These are phyloP conservation scores for Xylariaceae sp. DNA, from an alignment of 2,329 filamentous ascomycete species.

Conservation along the genomic window DNA sequence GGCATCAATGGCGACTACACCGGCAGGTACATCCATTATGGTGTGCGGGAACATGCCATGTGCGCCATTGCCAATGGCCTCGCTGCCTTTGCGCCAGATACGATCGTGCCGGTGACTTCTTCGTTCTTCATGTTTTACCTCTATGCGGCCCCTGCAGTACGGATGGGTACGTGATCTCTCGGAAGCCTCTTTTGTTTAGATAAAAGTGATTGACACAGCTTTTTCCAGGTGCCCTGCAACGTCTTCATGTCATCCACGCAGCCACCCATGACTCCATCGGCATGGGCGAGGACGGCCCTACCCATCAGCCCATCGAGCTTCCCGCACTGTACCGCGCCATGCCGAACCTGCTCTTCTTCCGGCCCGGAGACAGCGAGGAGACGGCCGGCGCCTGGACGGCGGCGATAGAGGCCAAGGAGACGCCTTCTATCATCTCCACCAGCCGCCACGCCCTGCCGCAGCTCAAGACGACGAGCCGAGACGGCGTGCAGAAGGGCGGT, in stretches of 20 bases:
- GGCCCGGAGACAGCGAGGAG: conserved; percentile 56
- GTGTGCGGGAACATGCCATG: conserved; percentile 61
- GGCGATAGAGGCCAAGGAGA: conserved; percentile 33
- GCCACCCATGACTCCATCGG: conserved; percentile 34
- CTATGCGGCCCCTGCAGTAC: conserved; percentile 18
- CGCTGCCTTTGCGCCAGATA: conserved; percentile 51
- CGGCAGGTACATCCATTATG: conserved; percentile 56
- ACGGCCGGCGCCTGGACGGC: conserved; percentile 49
- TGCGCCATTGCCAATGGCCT: conserved; percentile 53
- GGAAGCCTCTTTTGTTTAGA: neutral
- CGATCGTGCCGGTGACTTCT: conserved; percentile 53
- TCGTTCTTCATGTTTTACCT: conserved; percentile 63
- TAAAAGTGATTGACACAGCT: neutral
- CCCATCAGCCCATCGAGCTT: conserved; percentile 58
- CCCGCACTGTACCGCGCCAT: conserved; percentile 55
- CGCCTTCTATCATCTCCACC: conserved; percentile 39
- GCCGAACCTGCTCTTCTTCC: conserved; percentile 58
- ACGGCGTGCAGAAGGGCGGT: conserved; percentile 33
- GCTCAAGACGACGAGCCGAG: conserved; percentile 26
- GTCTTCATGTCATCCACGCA: conserved; percentile 1
- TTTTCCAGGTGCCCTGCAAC: neutral
- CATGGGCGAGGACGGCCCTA: conserved; percentile 57
- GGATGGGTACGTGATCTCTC: neutral
- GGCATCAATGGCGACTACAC: conserved; percentile 31
- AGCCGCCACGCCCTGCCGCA: conserved; percentile 36